A percentile compares a stretch with the other conserved stretches of the same genome.
phyloP scores from a whole-genome alignment of 1,284 basidiomycete species.

The Microbotryum intermedium region DNA sequence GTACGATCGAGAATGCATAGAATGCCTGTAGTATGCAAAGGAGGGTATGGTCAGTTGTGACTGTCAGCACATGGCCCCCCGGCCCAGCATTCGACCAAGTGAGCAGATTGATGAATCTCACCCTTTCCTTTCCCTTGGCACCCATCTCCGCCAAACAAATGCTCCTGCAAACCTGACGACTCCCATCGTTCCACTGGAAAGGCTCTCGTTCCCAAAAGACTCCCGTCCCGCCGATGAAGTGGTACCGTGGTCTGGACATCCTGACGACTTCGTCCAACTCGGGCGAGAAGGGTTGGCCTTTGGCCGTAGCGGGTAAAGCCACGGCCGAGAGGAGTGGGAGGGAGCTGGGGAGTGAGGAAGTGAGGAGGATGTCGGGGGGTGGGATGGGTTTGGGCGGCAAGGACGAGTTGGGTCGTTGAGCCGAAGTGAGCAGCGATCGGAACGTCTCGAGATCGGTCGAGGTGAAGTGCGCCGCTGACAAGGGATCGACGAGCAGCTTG shows the following conservation, averaged over 20 bases:
- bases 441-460: conserved; percentile 61
- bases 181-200: conserved; percentile 66
- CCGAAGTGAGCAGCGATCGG: conserved; percentile 52
- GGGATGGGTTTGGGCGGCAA: conserved; percentile 45
- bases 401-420: conserved; percentile 2
- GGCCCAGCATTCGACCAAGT: no score
- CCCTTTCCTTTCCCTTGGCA: conserved; percentile 66
- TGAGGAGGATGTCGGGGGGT: conserved; percentile 62
- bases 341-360: conserved; percentile 63
- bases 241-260: conserved; percentile 53
- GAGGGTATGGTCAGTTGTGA: not conserved
- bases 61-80: no score
- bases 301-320: no score
- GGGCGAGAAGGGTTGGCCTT: conserved; percentile 20
- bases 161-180: conserved; percentile 47
- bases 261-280: conserved; percentile 39
- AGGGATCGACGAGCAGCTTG: conserved; percentile 44
- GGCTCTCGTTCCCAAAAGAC: conserved; percentile 89
- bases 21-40: conserved; percentile 50
- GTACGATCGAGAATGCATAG: conserved; percentile 61
- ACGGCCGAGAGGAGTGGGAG: conserved; percentile 54
- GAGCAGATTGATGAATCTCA: conserved; percentile 37
- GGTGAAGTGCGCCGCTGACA: conserved; percentile 52
- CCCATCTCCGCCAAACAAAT: conserved; percentile 79
- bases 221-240: conserved; percentile 53